These are phyloP conservation scores for Jatropha podagrica DNA, from an alignment of 441 rosid species.

Conservation along the genomic window DNA sequence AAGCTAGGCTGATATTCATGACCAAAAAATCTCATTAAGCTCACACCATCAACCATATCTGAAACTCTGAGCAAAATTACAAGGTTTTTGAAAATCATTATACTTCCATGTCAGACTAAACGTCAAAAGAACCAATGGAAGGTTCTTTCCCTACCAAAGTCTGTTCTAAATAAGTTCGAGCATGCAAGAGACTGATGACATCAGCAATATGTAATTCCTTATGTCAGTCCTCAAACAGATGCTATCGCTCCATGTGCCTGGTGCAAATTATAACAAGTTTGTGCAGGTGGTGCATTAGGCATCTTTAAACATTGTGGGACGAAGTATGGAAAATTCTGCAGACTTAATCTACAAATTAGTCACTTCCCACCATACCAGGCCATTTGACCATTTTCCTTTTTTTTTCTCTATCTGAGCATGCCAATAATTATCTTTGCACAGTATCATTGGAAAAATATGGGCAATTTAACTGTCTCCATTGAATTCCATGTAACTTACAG, in stretches of 20 bases:
- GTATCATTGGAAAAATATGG: background rate
- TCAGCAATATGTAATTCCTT: background rate
- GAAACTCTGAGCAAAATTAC: background rate
- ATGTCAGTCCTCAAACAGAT: background rate
- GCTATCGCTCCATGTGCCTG: background rate
- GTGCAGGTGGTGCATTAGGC: background rate
- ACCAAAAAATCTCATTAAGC: constrained; percentile 4
- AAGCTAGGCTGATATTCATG: background rate
- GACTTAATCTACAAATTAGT: background rate
- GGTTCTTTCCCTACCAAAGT: background rate
- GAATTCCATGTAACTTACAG: constrained; percentile 35
- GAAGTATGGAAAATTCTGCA: background rate
- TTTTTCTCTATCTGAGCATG: constrained; percentile 1
- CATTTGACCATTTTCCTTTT: background rate
- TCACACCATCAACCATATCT: background rate
- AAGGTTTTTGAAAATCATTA: constrained; percentile 1
- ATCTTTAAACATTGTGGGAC: background rate
- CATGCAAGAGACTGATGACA: background rate
- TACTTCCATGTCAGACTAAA: background rate
- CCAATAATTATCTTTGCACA: constrained; percentile 1
- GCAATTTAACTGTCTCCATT: constrained; percentile 10
- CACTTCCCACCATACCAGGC: background rate
- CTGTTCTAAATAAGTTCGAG: background rate
- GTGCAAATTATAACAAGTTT: background rate
- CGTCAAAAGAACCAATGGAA: background rate